Evolutionary conservation across 1,284 basidiomycete genomes (phyloP).

Genomic region (Austroboletus niveus): DNA sequence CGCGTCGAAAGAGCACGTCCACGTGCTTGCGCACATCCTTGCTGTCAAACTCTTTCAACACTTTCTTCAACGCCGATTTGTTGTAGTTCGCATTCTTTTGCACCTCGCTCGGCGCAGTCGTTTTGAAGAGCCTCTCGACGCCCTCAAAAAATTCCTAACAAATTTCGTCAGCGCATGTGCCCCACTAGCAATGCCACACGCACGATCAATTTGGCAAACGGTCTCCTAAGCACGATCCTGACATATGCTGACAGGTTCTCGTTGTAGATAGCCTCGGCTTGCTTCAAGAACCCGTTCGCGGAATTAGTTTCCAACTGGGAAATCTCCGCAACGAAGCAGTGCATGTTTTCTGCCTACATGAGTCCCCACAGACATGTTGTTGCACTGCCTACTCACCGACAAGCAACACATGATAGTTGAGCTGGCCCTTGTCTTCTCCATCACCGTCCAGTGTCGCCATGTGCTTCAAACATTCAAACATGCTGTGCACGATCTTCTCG

Average conservation of each 20-base stretch:
- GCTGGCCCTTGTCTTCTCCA: conserved; percentile 92
- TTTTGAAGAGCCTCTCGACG: conserved; percentile 81
- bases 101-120: conserved; percentile 80
- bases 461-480: conserved; percentile 92
- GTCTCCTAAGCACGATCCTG: conserved; percentile 82
- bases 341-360: conserved; percentile 82
- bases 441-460: conserved; percentile 92
- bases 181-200: conserved; percentile 39
- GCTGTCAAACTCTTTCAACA: conserved; percentile 80
- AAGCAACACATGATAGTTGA: conserved; percentile 95
- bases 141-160: conserved; percentile 92
- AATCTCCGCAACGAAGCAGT: conserved; percentile 85
- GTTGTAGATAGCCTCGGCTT: conserved; percentile 82
- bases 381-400: conserved; percentile 65
- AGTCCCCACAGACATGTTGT: conserved; percentile 1
- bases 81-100: conserved; percentile 76
- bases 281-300: conserved; percentile 65
- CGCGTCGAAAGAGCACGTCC: conserved; percentile 85
- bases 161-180: conserved; percentile 7
- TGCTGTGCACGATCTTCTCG: conserved; percentile 81
- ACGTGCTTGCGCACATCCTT: conserved; percentile 89
- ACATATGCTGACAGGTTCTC: conserved; percentile 87
- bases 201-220: conserved; percentile 87
- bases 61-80: conserved; percentile 77
- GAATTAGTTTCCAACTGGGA: conserved; percentile 68